Conservation (phyloP, 2,329 filamentous ascomycete genomes). For the Ceratocystis harringtonii region DNA sequence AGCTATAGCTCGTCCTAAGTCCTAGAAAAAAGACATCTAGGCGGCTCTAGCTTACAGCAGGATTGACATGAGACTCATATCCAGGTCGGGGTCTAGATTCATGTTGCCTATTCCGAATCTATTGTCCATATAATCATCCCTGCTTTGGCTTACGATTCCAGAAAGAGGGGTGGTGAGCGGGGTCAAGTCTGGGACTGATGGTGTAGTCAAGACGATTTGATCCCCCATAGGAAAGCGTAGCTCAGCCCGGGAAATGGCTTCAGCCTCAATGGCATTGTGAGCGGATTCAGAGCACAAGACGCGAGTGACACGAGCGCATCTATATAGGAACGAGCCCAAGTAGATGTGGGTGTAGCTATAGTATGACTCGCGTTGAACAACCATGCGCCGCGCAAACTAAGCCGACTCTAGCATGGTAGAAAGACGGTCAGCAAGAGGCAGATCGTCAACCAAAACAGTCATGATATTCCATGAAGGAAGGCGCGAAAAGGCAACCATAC, state of each 20-base stretch:
- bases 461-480: constrained; percentile 10
- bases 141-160: not conserved
- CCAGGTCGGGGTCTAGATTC: not conserved
- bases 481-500: constrained; percentile 10
- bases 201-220: not conserved
- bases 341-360: constrained; percentile 5
- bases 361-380: constrained; percentile 1
- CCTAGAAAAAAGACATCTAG: too few relatives aligned
- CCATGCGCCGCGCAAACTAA: constrained; percentile 12
- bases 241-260: not conserved
- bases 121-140: not conserved
- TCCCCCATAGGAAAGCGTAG: not conserved
- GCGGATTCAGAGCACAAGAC: not conserved
- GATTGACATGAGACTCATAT: not conserved
- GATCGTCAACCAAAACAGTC: not conserved
- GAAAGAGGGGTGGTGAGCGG: not conserved
- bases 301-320: not conserved
- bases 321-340: constrained; percentile 7
- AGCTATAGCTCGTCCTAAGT: too few relatives aligned
- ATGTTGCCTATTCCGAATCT: not conserved
- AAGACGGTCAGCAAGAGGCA: constrained; percentile 8
- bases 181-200: not conserved
- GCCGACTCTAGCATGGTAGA: constrained; percentile 5
- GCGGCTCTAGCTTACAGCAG: not conserved
- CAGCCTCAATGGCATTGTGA: constrained; percentile 3